Percentiles rank a stretch among this genome's conserved stretches.
phyloP scores from a whole-genome alignment of 495 filamentous ascomycete species.

The Aspergillus sclerotiicarbonarius region DNA sequence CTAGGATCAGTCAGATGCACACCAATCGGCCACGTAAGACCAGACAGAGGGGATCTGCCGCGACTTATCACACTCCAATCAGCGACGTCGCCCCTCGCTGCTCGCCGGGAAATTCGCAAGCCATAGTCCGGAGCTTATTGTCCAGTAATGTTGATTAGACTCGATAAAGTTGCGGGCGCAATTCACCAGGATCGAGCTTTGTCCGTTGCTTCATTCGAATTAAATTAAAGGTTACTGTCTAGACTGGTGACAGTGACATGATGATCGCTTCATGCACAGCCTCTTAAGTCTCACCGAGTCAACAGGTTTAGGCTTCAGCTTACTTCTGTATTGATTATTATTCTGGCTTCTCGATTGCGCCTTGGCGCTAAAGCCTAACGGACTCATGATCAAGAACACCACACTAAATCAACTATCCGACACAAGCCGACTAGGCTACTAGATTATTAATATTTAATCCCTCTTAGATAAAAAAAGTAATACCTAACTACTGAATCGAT shows the following conservation, averaged over 20 bases:
- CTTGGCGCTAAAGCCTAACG: too few relatives aligned
- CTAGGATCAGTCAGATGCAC: slow-evolving; percentile 18
- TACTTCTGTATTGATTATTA: background rate
- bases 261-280: too few relatives aligned
- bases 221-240: slow-evolving; percentile 2
- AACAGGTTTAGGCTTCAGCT: background rate
- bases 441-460: too few relatives aligned
- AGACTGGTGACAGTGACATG: too few relatives aligned
- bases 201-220: slow-evolving; percentile 4
- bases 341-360: too few relatives aligned
- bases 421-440: too few relatives aligned
- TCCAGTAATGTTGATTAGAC: slow-evolving; percentile 15
- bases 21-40: slow-evolving; percentile 17
- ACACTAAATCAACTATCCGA: too few relatives aligned
- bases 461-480: too few relatives aligned
- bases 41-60: background rate
- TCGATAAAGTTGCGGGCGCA: slow-evolving; percentile 22
- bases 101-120: background rate
- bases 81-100: background rate
- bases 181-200: slow-evolving; percentile 20
- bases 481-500: too few relatives aligned
- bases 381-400: too few relatives aligned
- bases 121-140: slow-evolving; percentile 15
- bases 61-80: slow-evolving; percentile 8
- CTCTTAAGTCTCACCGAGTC: too few relatives aligned